phyloP scores from a whole-genome alignment of 176 grass and related monocot genomes.

The Typha latifolia region DNA sequence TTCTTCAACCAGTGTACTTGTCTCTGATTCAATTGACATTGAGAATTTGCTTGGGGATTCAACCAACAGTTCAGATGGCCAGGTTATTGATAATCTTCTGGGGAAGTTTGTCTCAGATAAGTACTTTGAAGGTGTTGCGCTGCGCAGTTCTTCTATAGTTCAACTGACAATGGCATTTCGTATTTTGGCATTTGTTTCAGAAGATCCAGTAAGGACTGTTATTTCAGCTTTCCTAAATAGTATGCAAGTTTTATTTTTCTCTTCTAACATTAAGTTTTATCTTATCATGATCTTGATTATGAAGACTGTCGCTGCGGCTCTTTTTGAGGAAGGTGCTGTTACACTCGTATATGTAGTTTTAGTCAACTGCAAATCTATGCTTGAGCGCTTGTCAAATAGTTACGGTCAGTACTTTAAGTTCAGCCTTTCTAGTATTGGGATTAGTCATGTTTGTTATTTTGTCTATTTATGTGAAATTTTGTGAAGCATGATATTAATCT shows the following conservation, averaged over 20 bases:
- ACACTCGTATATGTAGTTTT: slow-evolving; percentile 87
- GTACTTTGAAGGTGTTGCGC: slow-evolving; percentile 70
- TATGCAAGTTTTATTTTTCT: neutral
- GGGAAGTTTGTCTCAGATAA: slow-evolving; percentile 82
- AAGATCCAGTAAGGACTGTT: slow-evolving; percentile 51
- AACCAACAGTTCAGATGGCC: slow-evolving; percentile 60
- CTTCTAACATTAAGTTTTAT: neutral
- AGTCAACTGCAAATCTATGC: slow-evolving; percentile 91
- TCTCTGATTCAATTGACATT: slow-evolving; percentile 88
- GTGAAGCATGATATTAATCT: neutral
- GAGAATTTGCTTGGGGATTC: slow-evolving; percentile 85
- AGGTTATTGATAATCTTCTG: slow-evolving; percentile 84
- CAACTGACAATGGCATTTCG: slow-evolving; percentile 84
- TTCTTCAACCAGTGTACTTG: slow-evolving; percentile 76
- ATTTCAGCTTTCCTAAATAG: slow-evolving; percentile 2
- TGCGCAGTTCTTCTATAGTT: slow-evolving; percentile 71
- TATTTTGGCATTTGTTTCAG: slow-evolving; percentile 90
- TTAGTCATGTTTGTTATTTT: neutral
- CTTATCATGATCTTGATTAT: slow-evolving; percentile 19
- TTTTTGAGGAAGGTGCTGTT: slow-evolving; percentile 95
- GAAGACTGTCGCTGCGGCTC: slow-evolving; percentile 69
- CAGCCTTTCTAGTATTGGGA: neutral
- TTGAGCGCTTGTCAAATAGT: slow-evolving; percentile 89
- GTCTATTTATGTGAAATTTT: neutral
- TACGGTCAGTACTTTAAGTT: slow-evolving; percentile 47